Evolutionary conservation across 148 eudicot species (phyloP).

Genomic region (Chenopodium album): DNA sequence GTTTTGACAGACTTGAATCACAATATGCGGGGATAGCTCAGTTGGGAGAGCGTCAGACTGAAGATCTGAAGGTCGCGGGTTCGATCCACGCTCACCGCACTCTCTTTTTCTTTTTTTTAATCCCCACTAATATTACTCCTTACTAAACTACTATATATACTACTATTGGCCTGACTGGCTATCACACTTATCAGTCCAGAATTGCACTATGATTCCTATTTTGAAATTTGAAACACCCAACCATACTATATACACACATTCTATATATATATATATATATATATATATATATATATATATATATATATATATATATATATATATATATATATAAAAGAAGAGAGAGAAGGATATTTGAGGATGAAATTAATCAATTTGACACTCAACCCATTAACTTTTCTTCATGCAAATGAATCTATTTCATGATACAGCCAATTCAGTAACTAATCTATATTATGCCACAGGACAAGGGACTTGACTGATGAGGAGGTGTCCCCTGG

Average conservation of each 20-base stretch:
- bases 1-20: neutral
- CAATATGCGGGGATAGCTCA: conserved; percentile 32
- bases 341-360: neutral
- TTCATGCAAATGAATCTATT: neutral
- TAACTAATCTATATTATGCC: neutral
- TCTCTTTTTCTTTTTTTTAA: neutral
- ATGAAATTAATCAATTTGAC: neutral
- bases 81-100: conserved; percentile 99
- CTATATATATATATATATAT: no score
- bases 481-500: neutral
- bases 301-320: no score
- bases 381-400: neutral
- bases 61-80: conserved; percentile 81
- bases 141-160: neutral
- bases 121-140: neutral
- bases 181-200: no score
- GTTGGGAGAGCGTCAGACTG: conserved; percentile 56
- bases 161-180: no score
- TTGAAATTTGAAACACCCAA: neutral
- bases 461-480: neutral
- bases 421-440: neutral
- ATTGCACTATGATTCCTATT: neutral
- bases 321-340: no score
- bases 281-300: no score
- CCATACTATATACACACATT: neutral